A percentile compares a stretch with the other conserved stretches of the same genome.
phyloP scores from a whole-genome alignment of 768 basidiomycete genomes.

The Collybiopsis luxurians region DNA sequence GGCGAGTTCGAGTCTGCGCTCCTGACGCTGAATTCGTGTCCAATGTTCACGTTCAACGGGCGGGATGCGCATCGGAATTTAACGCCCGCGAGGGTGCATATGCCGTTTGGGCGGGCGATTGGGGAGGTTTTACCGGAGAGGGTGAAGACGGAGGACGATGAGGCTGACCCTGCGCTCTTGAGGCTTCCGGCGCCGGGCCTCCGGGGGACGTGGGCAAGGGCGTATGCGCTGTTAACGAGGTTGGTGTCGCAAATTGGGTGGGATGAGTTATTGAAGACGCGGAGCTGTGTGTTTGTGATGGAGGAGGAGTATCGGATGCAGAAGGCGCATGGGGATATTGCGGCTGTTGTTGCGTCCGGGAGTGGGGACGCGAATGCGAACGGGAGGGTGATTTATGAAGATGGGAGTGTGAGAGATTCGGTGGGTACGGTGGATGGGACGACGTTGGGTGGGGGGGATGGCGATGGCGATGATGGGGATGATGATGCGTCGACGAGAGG shows the following conservation, averaged over 20 bases:
- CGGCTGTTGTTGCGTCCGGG: slow-evolving; percentile 21
- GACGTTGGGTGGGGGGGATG: slow-evolving; percentile 18
- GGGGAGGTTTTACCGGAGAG: slow-evolving; percentile 89
- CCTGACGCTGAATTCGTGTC: slow-evolving; percentile 96
- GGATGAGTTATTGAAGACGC: slow-evolving; percentile 96
- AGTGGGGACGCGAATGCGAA: slow-evolving; percentile 60
- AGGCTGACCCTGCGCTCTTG: slow-evolving; percentile 90
- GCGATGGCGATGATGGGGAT: slow-evolving; percentile 33
- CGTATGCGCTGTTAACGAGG: slow-evolving; percentile 85
- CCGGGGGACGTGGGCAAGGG: slow-evolving; percentile 93
- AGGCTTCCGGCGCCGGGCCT: slow-evolving; percentile 95
- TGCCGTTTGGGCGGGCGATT: slow-evolving; percentile 84
- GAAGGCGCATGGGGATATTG: slow-evolving; percentile 78
- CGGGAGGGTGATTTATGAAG: slow-evolving; percentile 40
- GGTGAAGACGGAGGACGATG: slow-evolving; percentile 79
- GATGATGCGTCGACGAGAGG: slow-evolving; percentile 73
- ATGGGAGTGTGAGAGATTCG: slow-evolving; percentile 17
- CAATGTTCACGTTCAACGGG: slow-evolving; percentile 99
- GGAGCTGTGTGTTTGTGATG: slow-evolving; percentile 97
- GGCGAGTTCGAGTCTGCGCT: slow-evolving; percentile 87
- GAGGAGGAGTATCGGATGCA: slow-evolving; percentile 99
- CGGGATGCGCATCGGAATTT: slow-evolving; percentile 89
- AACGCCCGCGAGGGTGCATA: slow-evolving; percentile 73
- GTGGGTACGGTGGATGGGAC: slow-evolving; percentile 16
- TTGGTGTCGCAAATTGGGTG: slow-evolving; percentile 95